Percentiles rank a stretch among this genome's conserved stretches.
Evolutionary conservation across 176 grass and related monocot species (phyloP).

Genomic region (Echinochloa phyllopogon): DNA sequence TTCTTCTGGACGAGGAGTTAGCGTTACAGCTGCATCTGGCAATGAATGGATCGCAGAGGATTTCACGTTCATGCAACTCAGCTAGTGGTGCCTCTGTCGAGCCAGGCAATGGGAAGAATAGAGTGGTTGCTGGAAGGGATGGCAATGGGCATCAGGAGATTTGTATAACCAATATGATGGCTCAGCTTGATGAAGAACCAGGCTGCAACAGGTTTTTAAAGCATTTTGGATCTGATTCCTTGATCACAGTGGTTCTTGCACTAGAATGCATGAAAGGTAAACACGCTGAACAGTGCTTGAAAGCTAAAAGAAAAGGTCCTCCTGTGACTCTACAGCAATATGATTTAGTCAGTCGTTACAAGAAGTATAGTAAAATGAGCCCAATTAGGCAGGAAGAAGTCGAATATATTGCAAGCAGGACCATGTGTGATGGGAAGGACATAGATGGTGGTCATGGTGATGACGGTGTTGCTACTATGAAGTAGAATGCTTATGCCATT

Average conservation of each 20-base stretch:
- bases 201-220: not conserved
- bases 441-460: constrained; percentile 24
- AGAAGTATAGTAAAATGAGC: constrained; percentile 60
- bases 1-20: constrained; percentile 46
- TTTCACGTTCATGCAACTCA: constrained; percentile 53
- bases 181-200: constrained; percentile 44
- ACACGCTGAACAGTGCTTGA: constrained; percentile 13
- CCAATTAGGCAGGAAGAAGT: constrained; percentile 28
- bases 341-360: constrained; percentile 46
- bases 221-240: not conserved
- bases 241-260: constrained; percentile 46
- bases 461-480: constrained; percentile 29
- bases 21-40: constrained; percentile 72
- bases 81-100: not conserved
- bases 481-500: constrained; percentile 31
- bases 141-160: constrained; percentile 21
- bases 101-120: constrained; percentile 22
- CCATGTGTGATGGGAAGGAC: constrained; percentile 16
- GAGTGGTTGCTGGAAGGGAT: not conserved
- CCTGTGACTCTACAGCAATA: constrained; percentile 19
- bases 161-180: constrained; percentile 60
- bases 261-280: constrained; percentile 33
- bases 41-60: constrained; percentile 75
- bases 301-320: constrained; percentile 34
- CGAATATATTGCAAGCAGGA: constrained; percentile 16